Conservation (phyloP, 768 basidiomycete species). For the Serendipita sp. region DNA sequence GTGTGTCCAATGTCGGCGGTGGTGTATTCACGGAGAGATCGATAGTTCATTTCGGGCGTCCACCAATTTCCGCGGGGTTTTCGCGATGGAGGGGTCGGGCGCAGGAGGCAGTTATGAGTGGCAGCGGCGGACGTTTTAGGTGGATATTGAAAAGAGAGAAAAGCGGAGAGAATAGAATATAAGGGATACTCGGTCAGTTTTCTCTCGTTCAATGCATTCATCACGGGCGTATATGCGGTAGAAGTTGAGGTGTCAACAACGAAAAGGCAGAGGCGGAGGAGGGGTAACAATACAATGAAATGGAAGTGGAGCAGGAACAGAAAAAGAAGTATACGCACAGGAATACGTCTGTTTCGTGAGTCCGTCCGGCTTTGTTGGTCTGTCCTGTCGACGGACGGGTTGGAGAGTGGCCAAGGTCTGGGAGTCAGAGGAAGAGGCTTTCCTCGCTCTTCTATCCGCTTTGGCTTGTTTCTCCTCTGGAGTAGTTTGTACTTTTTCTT, state of each 20-base stretch:
- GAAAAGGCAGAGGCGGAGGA: neutral
- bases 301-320: neutral
- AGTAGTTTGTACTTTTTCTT: conserved; percentile 67
- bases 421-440: conserved; percentile 28
- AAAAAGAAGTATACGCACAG: neutral
- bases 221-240: no score
- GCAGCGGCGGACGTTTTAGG: no score
- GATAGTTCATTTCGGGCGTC: no score
- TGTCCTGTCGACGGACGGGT: conserved; percentile 44
- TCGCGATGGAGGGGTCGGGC: no score
- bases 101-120: no score
- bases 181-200: no score
- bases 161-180: no score
- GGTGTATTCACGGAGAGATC: no score
- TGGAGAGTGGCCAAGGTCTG: conserved; percentile 36
- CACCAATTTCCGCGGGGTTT: no score
- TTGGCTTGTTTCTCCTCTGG: conserved; percentile 66
- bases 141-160: no score
- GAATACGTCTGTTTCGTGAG: conserved; percentile 78
- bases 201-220: no score
- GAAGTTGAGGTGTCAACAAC: neutral
- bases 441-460: conserved; percentile 40
- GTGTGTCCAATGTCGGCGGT: no score
- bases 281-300: neutral
- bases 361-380: conserved; percentile 65